Conservation (phyloP, 2,329 filamentous ascomycete species). For the Emmonsiellopsis sp. region DNA sequence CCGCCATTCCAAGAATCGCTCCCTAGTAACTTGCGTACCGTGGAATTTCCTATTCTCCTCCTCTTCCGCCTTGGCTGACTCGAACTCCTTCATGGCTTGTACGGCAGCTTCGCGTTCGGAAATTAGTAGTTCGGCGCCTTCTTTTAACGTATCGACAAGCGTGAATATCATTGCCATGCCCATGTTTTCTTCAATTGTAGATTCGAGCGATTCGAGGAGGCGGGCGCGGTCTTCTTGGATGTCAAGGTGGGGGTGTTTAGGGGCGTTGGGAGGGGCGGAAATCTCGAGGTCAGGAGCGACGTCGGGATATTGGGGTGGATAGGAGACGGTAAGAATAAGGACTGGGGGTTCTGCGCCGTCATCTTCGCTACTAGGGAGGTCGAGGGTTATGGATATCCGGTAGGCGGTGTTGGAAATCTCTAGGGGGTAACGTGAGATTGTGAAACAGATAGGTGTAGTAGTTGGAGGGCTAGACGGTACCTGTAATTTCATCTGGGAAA, state of each 20-base stretch:
- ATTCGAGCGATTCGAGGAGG: slow-evolving; percentile 61
- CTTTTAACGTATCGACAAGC: slow-evolving; percentile 76
- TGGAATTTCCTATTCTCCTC: slow-evolving; percentile 97
- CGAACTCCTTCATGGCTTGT: slow-evolving; percentile 43
- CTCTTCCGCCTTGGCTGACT: slow-evolving; percentile 56
- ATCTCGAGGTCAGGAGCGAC: slow-evolving; percentile 75
- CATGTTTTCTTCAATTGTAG: slow-evolving; percentile 80
- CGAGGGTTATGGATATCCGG: slow-evolving; percentile 75
- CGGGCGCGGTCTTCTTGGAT: slow-evolving; percentile 67
- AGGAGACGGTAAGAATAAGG: slow-evolving; percentile 75
- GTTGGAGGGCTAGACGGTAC: slow-evolving; percentile 35
- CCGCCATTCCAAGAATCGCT: slow-evolving; percentile 77
- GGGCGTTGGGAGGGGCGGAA: slow-evolving; percentile 58
- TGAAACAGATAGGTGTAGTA: slow-evolving; percentile 11
- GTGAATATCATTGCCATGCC: slow-evolving; percentile 98
- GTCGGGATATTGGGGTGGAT: slow-evolving; percentile 86
- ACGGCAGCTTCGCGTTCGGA: slow-evolving; percentile 59
- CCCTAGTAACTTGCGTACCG: slow-evolving; percentile 76
- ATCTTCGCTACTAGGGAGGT: slow-evolving; percentile 57
- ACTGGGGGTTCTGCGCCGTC: slow-evolving; percentile 54
- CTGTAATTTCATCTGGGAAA: slow-evolving; percentile 94
- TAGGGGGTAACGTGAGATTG: slow-evolving; percentile 26
- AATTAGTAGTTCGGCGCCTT: slow-evolving; percentile 79
- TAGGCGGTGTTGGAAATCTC: slow-evolving; percentile 87
- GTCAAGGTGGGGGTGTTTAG: slow-evolving; percentile 64